phyloP scores from a whole-genome alignment of 2,329 filamentous ascomycete genomes.

The Uncinocarpus reesii region DNA sequence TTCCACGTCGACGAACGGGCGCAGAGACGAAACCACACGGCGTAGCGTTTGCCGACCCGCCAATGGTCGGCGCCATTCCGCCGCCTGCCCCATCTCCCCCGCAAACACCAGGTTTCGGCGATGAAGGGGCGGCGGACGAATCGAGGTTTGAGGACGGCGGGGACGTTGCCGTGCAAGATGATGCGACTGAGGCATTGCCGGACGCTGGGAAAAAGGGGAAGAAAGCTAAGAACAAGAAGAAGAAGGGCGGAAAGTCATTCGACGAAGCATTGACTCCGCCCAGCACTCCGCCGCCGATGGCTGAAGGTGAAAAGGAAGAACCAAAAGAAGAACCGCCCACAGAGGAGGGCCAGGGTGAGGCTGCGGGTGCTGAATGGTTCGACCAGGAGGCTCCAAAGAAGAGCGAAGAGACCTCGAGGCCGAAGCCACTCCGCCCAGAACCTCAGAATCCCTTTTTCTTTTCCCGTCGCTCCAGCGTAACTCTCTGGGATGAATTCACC shows the following conservation, averaged over 20 bases:
- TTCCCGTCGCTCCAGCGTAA: constrained; percentile 25
- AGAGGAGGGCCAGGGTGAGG: constrained; percentile 10
- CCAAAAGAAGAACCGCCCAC: constrained; percentile 12
- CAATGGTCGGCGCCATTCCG: constrained; percentile 18
- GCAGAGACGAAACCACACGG: constrained; percentile 1
- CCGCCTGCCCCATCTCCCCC: constrained; percentile 28
- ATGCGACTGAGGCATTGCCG: constrained; percentile 15
- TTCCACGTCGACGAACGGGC: constrained; percentile 23
- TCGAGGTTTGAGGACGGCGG: constrained; percentile 1
- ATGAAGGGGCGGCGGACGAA: constrained; percentile 2
- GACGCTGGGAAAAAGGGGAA: constrained; percentile 25
- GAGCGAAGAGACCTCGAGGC: constrained; percentile 6
- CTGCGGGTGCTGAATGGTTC: constrained; percentile 12
- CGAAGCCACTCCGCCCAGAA: constrained; percentile 14
- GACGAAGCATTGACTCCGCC: constrained; percentile 30
- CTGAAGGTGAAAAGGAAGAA: constrained; percentile 15
- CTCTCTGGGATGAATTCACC: constrained; percentile 33
- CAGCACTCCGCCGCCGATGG: constrained; percentile 27
- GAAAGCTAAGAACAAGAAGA: constrained; percentile 25
- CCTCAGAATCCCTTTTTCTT: constrained; percentile 25
- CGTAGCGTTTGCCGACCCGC: constrained; percentile 10
- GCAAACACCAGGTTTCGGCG: constrained; percentile 15
- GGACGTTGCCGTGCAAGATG: constrained; percentile 3
- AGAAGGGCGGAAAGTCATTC: constrained; percentile 17
- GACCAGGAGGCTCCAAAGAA: constrained; percentile 14